Evolutionary conservation across 306 rosid genomes (phyloP), one percentile per base, ranked within the genome.

Genomic region (Vicia villosa): DNA sequence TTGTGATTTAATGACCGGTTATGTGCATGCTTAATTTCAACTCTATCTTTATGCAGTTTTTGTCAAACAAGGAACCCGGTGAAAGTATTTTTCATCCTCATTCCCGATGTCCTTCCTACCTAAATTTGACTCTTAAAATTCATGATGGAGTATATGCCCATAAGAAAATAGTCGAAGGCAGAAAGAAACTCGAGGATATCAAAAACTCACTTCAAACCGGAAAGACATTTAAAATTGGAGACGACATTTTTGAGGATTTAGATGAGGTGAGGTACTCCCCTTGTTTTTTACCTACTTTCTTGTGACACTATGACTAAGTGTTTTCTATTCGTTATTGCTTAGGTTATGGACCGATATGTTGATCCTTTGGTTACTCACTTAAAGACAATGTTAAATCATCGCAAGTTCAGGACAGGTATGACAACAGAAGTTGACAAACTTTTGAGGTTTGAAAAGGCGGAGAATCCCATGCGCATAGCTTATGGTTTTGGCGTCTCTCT

Each of bases 271-370:
- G 87, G 69, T 22, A 5, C 49, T 47, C 49, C 26, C 43, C 17
- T 13, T 9, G 7, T 24, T 16, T 32, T 16, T 22, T 70, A 17
- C 37, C n/a, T n/a, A n/a, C 14, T 72, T 68, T 37, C 47, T 46
- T 74, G 45, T 58, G 66, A 24, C n/a, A 45, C 16, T 28, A 4
- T 61, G 56, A 63, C 21, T 55, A 24, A 56, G 21, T 20, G n/a
- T 68, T 55, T 10, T n/a, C n/a, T 20, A 14, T 65, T 66, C 19
- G 20, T 70, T 68, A 37, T 64, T 76, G 71, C 52, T 10, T 66
- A 94, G 99, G 99, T 94, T 45, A 94, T 94, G 94, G 98, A 94
- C 77, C 91, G 98, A 8, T 90, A 94, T 69, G 98, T 94, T 77
- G 97, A 94, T 86, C 97, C 98, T 19, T 77, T 94, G 81, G 97